Evolutionary conservation across 2,329 filamentous ascomycete genomes (phyloP).

Genomic region (Nothomitra cinnamomea): DNA sequence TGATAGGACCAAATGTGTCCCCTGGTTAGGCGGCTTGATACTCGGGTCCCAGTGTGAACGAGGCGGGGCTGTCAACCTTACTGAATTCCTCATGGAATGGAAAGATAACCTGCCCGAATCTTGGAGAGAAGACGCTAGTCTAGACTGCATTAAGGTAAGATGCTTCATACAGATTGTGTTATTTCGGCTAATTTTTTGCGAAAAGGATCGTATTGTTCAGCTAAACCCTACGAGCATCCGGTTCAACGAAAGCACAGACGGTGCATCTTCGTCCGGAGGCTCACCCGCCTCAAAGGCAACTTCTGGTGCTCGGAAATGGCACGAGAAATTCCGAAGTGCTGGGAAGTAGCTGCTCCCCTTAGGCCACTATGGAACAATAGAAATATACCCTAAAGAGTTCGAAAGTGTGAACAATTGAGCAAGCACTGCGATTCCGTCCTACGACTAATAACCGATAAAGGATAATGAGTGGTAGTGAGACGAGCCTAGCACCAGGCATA

Average conservation of each 20-base stretch:
- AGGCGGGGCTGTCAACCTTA: background rate
- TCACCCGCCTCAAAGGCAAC: slow-evolving; percentile 15
- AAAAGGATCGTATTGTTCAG: slow-evolving; percentile 9
- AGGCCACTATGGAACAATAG: background rate
- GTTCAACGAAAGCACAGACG: background rate
- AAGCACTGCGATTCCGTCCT: too few species aligned
- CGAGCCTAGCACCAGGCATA: slow-evolving; percentile 28
- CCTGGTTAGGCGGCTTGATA: slow-evolving; percentile 4
- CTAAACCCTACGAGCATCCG: slow-evolving; percentile 6
- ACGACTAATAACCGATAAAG: too few species aligned
- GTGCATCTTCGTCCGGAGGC: slow-evolving; percentile 7
- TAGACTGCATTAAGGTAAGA: slow-evolving; percentile 11
- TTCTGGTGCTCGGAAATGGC: slow-evolving; percentile 22
- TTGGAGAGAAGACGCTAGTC: slow-evolving; percentile 10
- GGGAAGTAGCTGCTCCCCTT: slow-evolving; percentile 14
- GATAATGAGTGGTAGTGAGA: too few species aligned
- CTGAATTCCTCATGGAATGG: slow-evolving; percentile 10
- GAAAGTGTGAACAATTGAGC: too few species aligned
- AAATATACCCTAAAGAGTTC: too few species aligned
- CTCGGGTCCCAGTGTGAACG: background rate
- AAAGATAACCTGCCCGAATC: slow-evolving; percentile 12
- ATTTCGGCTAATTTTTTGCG: background rate
- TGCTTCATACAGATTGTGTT: background rate
- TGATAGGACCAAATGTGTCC: slow-evolving; percentile 5
- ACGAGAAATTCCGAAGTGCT: slow-evolving; percentile 24